A percentile compares a stretch with the other conserved stretches of the same genome.
These are phyloP conservation scores for Aspergillus melleus DNA, from an alignment of 2,329 filamentous ascomycete species.

Conservation along the genomic window DNA sequence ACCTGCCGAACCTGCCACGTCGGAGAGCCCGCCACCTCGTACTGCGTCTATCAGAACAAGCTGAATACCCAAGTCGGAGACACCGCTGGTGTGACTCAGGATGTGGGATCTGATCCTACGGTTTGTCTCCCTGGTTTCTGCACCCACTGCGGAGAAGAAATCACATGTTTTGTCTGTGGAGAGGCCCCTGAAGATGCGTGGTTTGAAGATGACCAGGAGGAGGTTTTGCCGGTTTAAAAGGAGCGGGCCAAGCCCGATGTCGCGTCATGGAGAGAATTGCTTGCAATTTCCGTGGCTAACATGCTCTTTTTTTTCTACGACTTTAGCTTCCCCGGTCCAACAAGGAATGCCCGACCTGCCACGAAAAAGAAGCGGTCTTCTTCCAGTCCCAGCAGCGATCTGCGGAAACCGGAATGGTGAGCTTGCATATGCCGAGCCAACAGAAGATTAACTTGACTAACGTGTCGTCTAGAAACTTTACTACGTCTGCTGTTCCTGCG, in stretches of 20 bases:
- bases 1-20: slow-evolving; percentile 95
- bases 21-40: slow-evolving; percentile 79
- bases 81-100: slow-evolving; percentile 94
- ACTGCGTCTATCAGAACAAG: slow-evolving; percentile 94
- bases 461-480: slow-evolving; percentile 69
- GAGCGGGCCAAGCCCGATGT: background rate
- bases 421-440: slow-evolving; percentile 29
- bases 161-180: slow-evolving; percentile 56
- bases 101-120: slow-evolving; percentile 97
- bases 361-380: slow-evolving; percentile 88
- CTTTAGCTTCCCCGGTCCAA: slow-evolving; percentile 82
- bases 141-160: slow-evolving; percentile 59
- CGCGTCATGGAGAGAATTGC: slow-evolving; percentile 11
- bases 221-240: slow-evolving; percentile 10
- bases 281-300: slow-evolving; percentile 35
- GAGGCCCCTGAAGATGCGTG: slow-evolving; percentile 27
- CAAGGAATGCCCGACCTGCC: slow-evolving; percentile 80
- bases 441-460: slow-evolving; percentile 16
- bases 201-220: slow-evolving; percentile 18
- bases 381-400: slow-evolving; percentile 98
- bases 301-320: slow-evolving; percentile 14
- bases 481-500: slow-evolving; percentile 92
- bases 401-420: slow-evolving; percentile 96
- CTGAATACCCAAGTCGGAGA: slow-evolving; percentile 89
- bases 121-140: slow-evolving; percentile 71